Base-by-base conservation (phyloP, 2,329 filamentous ascomycete genomes). In the Penicillium sp. region DNA sequence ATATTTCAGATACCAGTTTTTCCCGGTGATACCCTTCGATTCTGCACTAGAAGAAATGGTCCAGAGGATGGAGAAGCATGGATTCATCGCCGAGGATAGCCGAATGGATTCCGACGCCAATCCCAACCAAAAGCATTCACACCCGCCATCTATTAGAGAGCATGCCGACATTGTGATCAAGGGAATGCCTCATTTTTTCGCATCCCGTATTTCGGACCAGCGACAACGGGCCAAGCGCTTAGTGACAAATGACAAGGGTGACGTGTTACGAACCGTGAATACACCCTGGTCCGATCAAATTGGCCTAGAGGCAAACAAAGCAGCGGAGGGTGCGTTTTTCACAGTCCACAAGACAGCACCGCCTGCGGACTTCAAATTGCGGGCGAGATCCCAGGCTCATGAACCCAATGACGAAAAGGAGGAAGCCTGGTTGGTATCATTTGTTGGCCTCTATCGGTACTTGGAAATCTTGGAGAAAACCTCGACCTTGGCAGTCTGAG, bases 21-120 rank as follows among this genome's bases (percentile, higher is more conserved):
- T 50, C 3, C 42, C 32, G 7, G n/a, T 56, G 23, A 52, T 46
- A 39, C 55, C 59, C 13, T 59, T 52, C 36, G 50, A 59, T 45
- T 43, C 40, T 9, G 46, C 50, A 23, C 34, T 58, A 40, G 34
- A n/a, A 12, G 30, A 51, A 23, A 37, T 57, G 21, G 18, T 55
- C 17, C 10, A 13, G 13, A 49, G 46, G 41, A 48, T 57, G 51
- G 21, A 55, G 30, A 50, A 39, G 13, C 43, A 52, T 27, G 39
- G 33, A 17, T 13, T 55, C 2, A 21, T 18, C 7, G 18, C 21
- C 15, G 42, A 48, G 24, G 17, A 43, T 4, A 13, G 42, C 10
- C 12, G 26, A 20, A 17, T 32, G 17, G 12, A 17, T 37, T 17
- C 17, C 17, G 9, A 37, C 6, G 21, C 34, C 34, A n/a, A n/a